These are phyloP conservation scores for Effrenium voratum DNA, from an alignment of 73 alveolate species.

Conservation along the genomic window DNA sequence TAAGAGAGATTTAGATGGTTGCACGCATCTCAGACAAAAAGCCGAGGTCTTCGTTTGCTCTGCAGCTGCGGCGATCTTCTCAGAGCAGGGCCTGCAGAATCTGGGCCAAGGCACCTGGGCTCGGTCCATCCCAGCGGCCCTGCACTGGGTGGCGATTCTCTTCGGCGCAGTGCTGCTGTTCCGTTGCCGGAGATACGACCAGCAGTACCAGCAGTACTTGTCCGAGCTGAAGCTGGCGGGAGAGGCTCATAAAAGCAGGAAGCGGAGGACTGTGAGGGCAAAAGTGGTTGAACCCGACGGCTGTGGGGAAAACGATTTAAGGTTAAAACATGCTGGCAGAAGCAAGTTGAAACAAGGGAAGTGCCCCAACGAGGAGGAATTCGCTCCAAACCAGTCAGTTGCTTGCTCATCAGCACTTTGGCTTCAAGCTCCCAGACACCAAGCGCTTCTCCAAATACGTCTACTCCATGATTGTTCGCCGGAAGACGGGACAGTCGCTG, in stretches of 20 bases:
- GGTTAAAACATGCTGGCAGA: no score
- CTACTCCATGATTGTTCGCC: background rate
- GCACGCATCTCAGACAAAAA: no score
- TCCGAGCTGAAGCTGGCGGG: background rate
- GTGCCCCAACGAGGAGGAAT: background rate
- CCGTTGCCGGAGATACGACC: background rate
- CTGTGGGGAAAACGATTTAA: no score
- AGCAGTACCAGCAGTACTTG: background rate
- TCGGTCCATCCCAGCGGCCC: background rate
- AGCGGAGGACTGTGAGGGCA: no score
- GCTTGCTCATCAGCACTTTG: background rate
- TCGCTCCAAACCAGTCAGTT: background rate
- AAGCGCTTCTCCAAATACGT: background rate
- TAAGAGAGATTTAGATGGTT: no score
- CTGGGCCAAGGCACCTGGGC: background rate
- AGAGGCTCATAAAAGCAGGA: background rate
- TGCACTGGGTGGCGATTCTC: slow-evolving; percentile 1
- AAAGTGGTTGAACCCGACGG: no score
- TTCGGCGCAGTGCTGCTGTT: background rate
- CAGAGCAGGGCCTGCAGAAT: background rate
- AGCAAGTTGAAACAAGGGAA: background rate
- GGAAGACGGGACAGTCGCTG: background rate
- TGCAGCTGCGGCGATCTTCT: slow-evolving; percentile 24
- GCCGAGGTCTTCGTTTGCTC: background rate
- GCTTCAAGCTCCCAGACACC: background rate